phyloP scores from a whole-genome alignment of 345 rosid genomes.

The Rhodomyrtus tomentosa region DNA sequence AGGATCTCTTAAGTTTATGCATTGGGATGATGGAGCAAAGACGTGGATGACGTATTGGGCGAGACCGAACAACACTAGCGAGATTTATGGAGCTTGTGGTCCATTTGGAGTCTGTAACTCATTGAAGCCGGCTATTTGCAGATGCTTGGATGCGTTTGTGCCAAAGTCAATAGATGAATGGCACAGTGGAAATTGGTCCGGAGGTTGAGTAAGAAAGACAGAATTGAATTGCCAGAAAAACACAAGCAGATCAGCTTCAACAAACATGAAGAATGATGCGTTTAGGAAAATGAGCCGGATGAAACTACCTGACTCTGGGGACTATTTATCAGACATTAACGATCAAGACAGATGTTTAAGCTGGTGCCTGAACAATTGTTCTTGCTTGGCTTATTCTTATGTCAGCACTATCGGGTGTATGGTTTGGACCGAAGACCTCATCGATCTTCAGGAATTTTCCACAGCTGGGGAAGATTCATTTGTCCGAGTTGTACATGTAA shows the following conservation, averaged over 20 bases:
- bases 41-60: not conserved
- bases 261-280: not conserved
- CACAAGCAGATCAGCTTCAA: not conserved
- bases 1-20: not conserved
- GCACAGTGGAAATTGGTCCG: constrained; percentile 8
- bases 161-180: constrained; percentile 4
- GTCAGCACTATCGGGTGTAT: not conserved
- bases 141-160: constrained; percentile 16
- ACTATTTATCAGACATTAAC: not conserved
- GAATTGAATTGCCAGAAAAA: constrained; percentile 1
- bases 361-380: constrained; percentile 15
- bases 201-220: constrained; percentile 9
- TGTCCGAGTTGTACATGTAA: not conserved
- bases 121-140: not conserved
- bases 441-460: not conserved
- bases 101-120: constrained; percentile 9
- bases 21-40: constrained; percentile 5
- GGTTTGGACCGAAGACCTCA: not conserved
- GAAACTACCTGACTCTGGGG: not conserved
- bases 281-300: not conserved
- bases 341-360: not conserved
- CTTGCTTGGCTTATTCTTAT: not conserved
- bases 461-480: not conserved
- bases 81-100: constrained; percentile 14
- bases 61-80: constrained; percentile 7